Conservation (phyloP, 495 filamentous ascomycete genomes). For the Hapsidospora chrysogenum region DNA sequence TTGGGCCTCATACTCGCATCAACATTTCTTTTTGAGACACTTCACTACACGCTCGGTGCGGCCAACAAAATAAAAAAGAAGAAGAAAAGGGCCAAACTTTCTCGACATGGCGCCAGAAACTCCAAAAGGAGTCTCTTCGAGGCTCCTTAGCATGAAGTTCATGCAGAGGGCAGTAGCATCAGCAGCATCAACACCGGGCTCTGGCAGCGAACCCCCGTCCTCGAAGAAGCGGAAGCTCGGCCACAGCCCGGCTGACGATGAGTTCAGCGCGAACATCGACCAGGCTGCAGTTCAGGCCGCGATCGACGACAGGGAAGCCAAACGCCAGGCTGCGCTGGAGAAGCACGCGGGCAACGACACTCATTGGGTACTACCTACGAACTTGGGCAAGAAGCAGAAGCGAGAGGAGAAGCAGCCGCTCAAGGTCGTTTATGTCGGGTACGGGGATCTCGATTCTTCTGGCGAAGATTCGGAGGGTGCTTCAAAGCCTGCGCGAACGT, state of each 20-base stretch:
- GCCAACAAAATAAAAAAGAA: no score
- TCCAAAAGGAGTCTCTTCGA: constrained; percentile 69
- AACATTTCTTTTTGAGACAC: no score
- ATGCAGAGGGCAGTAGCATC: constrained; percentile 82
- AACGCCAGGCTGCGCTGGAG: constrained; percentile 52
- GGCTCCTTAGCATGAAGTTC: constrained; percentile 94
- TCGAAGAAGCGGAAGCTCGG: constrained; percentile 37
- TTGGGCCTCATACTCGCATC: no score
- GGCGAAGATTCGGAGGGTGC: neutral
- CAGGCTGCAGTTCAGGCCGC: constrained; percentile 46
- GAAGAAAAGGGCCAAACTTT: no score
- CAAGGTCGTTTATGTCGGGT: constrained; percentile 31
- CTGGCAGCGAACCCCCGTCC: constrained; percentile 18
- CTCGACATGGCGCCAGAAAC: constrained; percentile 11
- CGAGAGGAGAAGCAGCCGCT: constrained; percentile 12
- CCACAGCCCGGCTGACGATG: constrained; percentile 3
- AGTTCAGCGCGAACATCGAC: constrained; percentile 17
- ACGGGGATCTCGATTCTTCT: constrained; percentile 24
- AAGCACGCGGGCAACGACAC: constrained; percentile 63
- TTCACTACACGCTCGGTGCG: no score
- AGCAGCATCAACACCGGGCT: constrained; percentile 22
- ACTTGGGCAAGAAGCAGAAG: constrained; percentile 5
- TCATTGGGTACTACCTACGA: constrained; percentile 59
- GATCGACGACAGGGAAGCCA: constrained; percentile 56
- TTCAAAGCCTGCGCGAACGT: neutral